Evolutionary conservation across 345 rosid species (phyloP).

Genomic region (Limnanthes douglasii): DNA sequence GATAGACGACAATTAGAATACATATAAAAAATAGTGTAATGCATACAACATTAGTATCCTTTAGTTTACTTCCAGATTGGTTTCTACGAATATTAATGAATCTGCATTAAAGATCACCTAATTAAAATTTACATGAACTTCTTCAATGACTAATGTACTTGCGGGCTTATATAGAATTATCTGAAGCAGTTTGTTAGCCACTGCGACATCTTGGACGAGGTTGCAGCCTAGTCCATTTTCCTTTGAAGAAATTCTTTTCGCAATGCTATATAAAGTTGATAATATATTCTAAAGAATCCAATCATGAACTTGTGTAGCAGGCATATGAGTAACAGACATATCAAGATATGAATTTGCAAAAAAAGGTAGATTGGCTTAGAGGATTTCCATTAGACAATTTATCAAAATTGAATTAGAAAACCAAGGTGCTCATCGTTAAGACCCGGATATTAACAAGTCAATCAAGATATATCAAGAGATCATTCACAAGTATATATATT

Average conservation of each 20-base stretch:
- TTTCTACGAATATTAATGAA: no score
- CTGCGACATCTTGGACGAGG: slow-evolving; percentile 68
- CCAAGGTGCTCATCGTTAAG: slow-evolving; percentile 89
- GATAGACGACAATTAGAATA: no score
- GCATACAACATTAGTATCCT: no score
- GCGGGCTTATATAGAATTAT: no score
- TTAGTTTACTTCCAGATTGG: no score
- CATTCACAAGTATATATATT: no score
- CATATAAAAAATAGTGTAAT: no score
- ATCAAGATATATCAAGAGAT: no score
- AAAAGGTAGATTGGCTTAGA: slow-evolving; percentile 71
- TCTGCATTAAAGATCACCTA: no score
- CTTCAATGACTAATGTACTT: no score
- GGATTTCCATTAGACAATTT: slow-evolving; percentile 58
- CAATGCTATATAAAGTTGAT: slow-evolving; percentile 53
- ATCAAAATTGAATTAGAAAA: slow-evolving; percentile 71
- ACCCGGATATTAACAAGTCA: slow-evolving; percentile 30
- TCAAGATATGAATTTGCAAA: slow-evolving; percentile 91
- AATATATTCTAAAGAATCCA: slow-evolving; percentile 74
- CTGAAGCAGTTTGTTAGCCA: no score
- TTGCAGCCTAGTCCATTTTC: slow-evolving; percentile 60
- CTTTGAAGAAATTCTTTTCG: slow-evolving; percentile 76
- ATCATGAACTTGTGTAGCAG: slow-evolving; percentile 69
- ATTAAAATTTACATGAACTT: no score
- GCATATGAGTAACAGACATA: slow-evolving; percentile 80